phyloP scores from a whole-genome alignment of 495 filamentous ascomycete species.

The Podospora australis region DNA sequence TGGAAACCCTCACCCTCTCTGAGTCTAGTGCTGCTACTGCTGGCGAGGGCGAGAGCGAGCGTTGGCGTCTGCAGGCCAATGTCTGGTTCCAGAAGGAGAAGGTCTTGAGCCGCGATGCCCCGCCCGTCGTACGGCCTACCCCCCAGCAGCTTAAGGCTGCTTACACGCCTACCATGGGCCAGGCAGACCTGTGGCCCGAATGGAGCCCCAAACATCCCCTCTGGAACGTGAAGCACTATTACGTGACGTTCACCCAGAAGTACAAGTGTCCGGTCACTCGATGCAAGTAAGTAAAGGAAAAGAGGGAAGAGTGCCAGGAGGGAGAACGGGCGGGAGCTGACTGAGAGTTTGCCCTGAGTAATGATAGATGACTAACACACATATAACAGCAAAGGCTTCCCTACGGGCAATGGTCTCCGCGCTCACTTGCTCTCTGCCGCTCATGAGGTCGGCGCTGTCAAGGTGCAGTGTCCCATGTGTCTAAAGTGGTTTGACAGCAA shows the following conservation, averaged over 20 bases:
- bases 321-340: too few relatives aligned
- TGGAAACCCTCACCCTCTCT: constrained; percentile 12
- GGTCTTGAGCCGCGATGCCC: constrained; percentile 14
- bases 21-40: not conserved
- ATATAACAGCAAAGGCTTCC: constrained; percentile 26
- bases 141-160: constrained; percentile 1
- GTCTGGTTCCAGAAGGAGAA: constrained; percentile 17
- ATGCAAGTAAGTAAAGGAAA: constrained; percentile 39
- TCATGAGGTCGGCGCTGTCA: constrained; percentile 17
- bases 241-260: constrained; percentile 17
- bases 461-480: constrained; percentile 30
- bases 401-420: constrained; percentile 10
- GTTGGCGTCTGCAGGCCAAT: not conserved
- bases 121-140: constrained; percentile 3
- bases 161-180: constrained; percentile 1
- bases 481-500: constrained; percentile 19
- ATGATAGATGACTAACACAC: constrained; percentile 5
- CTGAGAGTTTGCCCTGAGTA: not conserved
- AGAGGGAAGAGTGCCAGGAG: too few relatives aligned
- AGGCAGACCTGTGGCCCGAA: not conserved
- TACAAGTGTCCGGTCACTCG: constrained; percentile 35
- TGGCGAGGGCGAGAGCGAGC: constrained; percentile 3
- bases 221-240: constrained; percentile 27
- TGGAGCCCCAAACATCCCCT: constrained; percentile 24
- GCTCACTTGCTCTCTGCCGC: constrained; percentile 27